These are phyloP conservation scores for Ramaria rubella DNA, from an alignment of 768 basidiomycete species.

Conservation along the genomic window DNA sequence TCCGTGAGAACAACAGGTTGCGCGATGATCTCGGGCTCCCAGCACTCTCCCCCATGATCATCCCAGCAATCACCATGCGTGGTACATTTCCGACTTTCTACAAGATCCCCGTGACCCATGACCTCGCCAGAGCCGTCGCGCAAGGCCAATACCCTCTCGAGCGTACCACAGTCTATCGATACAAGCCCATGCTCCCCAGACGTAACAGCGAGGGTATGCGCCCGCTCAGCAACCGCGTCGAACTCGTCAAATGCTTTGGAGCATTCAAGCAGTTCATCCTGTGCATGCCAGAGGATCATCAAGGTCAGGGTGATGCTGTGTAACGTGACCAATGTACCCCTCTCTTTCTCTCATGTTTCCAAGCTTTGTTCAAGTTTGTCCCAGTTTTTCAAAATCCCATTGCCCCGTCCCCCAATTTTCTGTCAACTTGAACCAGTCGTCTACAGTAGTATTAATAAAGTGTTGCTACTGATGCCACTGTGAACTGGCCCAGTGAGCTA, in stretches of 20 bases:
- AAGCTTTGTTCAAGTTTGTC: too few relatives aligned
- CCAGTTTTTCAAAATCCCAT: too few relatives aligned
- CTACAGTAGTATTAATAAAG: too few relatives aligned
- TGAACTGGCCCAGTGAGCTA: too few relatives aligned
- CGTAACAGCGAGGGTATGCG: constrained; percentile 16
- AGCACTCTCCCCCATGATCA: not conserved
- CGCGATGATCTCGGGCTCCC: not conserved
- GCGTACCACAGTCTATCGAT: constrained; percentile 14
- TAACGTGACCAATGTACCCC: too few relatives aligned
- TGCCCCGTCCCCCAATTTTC: too few relatives aligned
- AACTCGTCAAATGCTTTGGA: constrained; percentile 13
- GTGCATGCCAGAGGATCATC: too few relatives aligned
- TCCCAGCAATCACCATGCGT: constrained; percentile 20
- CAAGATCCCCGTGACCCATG: constrained; percentile 18
- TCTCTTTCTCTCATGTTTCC: too few relatives aligned
- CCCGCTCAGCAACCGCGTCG: constrained; percentile 13
- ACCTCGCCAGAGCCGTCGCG: constrained; percentile 13
- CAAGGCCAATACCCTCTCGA: constrained; percentile 14
- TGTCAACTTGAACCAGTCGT: too few relatives aligned
- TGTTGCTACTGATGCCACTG: too few relatives aligned
- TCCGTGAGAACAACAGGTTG: constrained; percentile 7
- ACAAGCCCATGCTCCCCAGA: constrained; percentile 13
- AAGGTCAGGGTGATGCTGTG: too few relatives aligned
- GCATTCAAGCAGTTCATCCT: constrained; percentile 17
- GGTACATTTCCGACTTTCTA: constrained; percentile 22